These are phyloP conservation scores for Citrullus mucosospermus DNA, from an alignment of 306 rosid species.

Conservation along the genomic window DNA sequence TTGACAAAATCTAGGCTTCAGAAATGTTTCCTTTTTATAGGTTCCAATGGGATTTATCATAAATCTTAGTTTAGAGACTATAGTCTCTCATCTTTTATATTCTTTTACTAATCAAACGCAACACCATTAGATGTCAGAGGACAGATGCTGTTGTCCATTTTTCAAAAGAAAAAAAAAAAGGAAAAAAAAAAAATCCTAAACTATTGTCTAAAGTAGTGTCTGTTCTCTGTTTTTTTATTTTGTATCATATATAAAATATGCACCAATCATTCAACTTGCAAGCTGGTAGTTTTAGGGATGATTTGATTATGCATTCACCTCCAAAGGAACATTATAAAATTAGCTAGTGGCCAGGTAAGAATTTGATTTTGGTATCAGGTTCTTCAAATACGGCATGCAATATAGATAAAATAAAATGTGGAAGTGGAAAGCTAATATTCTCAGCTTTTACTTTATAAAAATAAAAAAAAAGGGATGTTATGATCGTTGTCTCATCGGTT, in stretches of 20 bases:
- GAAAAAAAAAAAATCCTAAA: no score
- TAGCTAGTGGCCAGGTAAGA: not conserved
- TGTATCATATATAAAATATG: not conserved
- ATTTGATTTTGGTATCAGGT: constrained; percentile 1
- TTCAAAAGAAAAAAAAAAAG: not conserved
- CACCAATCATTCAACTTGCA: no score
- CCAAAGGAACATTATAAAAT: not conserved
- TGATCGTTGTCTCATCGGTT: not conserved
- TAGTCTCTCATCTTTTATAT: not conserved
- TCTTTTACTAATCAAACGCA: not conserved
- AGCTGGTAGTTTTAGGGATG: not conserved
- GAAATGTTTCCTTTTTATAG: not conserved
- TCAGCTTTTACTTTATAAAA: not conserved
- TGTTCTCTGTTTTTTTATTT: not conserved
- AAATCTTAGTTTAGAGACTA: not conserved
- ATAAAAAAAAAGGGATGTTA: not conserved
- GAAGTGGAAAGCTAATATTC: not conserved
- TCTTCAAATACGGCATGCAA: not conserved
- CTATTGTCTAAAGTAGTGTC: not conserved
- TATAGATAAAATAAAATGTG: not conserved
- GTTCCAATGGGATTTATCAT: not conserved
- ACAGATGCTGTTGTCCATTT: not conserved
- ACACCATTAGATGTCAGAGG: not conserved
- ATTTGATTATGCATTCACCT: not conserved
- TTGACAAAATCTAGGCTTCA: constrained; percentile 20